A percentile compares a stretch with the other conserved stretches of the same genome.
These are phyloP conservation scores for Fusarium staphyleae DNA, from an alignment of 2,329 filamentous ascomycete genomes.

Conservation along the genomic window DNA sequence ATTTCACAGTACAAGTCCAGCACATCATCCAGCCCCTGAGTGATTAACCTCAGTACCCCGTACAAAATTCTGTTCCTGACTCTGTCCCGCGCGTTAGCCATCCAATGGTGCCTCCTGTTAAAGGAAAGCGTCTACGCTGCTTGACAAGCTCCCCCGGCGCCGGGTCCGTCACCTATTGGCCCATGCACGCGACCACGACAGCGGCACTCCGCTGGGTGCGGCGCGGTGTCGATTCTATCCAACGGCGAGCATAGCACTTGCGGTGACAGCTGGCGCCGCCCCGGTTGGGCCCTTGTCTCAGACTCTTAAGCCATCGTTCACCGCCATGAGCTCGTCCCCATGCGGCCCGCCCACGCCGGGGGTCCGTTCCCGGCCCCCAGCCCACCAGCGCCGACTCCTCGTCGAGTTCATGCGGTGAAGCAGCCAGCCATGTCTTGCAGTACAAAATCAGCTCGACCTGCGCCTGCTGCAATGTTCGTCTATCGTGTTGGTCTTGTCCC, in stretches of 20 bases:
- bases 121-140: constrained; percentile 30
- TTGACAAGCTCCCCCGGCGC: constrained; percentile 32
- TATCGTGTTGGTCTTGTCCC: constrained; percentile 10
- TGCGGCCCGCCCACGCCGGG: constrained; percentile 38
- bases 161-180: constrained; percentile 40
- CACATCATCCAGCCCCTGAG: constrained; percentile 17
- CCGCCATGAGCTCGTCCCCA: constrained; percentile 40
- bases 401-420: constrained; percentile 31
- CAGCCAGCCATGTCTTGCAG: constrained; percentile 27
- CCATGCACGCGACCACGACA: constrained; percentile 16
- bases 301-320: constrained; percentile 31
- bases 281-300: constrained; percentile 30
- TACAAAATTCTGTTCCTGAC: constrained; percentile 32
- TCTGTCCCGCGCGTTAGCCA: constrained; percentile 26
- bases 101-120: constrained; percentile 33
- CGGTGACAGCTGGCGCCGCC: constrained; percentile 41
- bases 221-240: constrained; percentile 22
- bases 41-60: constrained; percentile 22
- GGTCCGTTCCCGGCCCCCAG: constrained; percentile 21
- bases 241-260: constrained; percentile 38
- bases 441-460: constrained; percentile 37
- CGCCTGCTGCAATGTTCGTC: constrained; percentile 9
- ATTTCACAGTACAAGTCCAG: not conserved
- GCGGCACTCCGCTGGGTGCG: constrained; percentile 23
- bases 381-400: constrained; percentile 18